Conservation (phyloP, 108 stramenopile genomes). For the Nitzschia inconspicua region DNA sequence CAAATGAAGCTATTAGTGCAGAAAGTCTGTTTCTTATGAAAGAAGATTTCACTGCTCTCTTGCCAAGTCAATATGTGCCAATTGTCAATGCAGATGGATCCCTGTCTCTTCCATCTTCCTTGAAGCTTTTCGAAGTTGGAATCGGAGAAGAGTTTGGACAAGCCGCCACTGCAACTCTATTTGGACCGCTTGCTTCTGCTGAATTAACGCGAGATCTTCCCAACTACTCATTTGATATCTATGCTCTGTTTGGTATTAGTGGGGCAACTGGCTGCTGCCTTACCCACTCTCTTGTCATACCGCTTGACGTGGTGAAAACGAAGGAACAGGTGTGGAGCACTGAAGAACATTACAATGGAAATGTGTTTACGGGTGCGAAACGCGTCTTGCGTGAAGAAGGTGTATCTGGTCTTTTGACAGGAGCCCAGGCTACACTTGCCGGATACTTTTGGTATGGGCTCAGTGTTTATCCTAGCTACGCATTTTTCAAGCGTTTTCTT, state of each 20-base stretch:
- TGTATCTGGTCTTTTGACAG: constrained; percentile 57
- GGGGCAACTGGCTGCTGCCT: constrained; percentile 88
- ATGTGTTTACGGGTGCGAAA: constrained; percentile 29
- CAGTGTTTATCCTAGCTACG: constrained; percentile 89
- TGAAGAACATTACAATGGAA: constrained; percentile 41
- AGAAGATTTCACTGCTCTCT: constrained; percentile 30
- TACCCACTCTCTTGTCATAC: constrained; percentile 88
- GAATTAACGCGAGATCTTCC: constrained; percentile 47
- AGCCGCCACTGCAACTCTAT: constrained; percentile 50
- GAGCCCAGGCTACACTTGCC: constrained; percentile 85
- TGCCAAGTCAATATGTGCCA: constrained; percentile 38
- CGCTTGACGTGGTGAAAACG: constrained; percentile 91
- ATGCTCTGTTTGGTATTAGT: constrained; percentile 74
- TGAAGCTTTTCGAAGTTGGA: constrained; percentile 44
- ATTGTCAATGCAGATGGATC: constrained; percentile 13
- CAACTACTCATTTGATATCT: constrained; percentile 38
- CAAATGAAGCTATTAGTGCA: too few relatives aligned
- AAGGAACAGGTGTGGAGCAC: constrained; percentile 79
- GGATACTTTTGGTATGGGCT: constrained; percentile 95
- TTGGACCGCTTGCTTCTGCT: constrained; percentile 55
- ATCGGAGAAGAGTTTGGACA: constrained; percentile 50
- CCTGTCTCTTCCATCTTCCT: constrained; percentile 39
- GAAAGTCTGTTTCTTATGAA: background rate
- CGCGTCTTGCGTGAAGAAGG: constrained; percentile 78
- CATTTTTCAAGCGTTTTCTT: constrained; percentile 85